Percentiles rank a stretch among this genome's conserved stretches.
Conservation (phyloP, 164 flowering plant species). For the Tinospora cordifolia region DNA sequence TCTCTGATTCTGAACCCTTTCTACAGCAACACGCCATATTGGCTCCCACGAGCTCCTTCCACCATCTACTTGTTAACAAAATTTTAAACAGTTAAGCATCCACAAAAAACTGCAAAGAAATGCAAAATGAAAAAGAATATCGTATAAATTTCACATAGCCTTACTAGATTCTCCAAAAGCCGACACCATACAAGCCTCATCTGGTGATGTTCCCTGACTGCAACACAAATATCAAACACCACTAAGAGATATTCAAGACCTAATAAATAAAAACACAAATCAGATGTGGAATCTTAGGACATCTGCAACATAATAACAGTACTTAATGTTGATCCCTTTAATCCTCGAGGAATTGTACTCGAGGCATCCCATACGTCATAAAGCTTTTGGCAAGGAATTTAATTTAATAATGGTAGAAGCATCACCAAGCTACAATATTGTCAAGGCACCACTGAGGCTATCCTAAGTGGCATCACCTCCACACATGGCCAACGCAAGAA, state of each 20-base stretch:
- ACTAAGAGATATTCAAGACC: not conserved
- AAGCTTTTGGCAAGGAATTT: not conserved
- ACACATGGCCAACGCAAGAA: not conserved
- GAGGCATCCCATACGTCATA: not conserved
- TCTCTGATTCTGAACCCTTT: conserved; percentile 50
- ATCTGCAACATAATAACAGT: not conserved
- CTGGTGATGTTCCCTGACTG: conserved; percentile 88
- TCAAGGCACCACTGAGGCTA: not conserved
- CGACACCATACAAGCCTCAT: conserved; percentile 81
- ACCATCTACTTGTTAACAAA: conserved; percentile 47
- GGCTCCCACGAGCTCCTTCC: conserved; percentile 76
- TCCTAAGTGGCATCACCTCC: not conserved
- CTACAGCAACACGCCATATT: conserved; percentile 57
- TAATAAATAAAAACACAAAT: not conserved
- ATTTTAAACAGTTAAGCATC: conserved; percentile 5
- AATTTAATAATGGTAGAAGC: not conserved
- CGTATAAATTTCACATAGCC: conserved; percentile 10
- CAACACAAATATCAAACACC: conserved; percentile 19
- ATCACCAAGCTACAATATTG: not conserved
- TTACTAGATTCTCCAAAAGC: conserved; percentile 86
- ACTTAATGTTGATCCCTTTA: not conserved
- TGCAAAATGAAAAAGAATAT: not conserved
- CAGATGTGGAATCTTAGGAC: not conserved
- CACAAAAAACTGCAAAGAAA: not conserved
- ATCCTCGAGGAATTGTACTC: not conserved